Percentiles rank a stretch among this genome's conserved stretches.
These are phyloP conservation scores for Trametes sp. DNA, from an alignment of 1,284 basidiomycete species.

Conservation along the genomic window DNA sequence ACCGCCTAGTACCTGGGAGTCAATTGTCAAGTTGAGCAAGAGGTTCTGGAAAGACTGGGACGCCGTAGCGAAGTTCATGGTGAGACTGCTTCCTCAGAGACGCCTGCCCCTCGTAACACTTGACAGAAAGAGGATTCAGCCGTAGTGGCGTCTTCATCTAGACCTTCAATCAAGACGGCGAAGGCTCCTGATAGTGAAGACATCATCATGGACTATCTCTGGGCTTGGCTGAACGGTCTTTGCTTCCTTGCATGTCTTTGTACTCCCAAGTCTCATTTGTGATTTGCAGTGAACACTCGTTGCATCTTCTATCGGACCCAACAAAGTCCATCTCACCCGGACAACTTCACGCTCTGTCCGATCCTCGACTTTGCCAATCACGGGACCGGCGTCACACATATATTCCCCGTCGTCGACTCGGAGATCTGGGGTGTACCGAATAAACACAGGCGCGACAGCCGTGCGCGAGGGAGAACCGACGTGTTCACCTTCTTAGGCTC, in stretches of 20 bases:
- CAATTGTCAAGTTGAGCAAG: slow-evolving; percentile 29
- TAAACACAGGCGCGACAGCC: slow-evolving; percentile 33
- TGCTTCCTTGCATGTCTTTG: slow-evolving; percentile 21
- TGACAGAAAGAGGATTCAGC: slow-evolving; percentile 21
- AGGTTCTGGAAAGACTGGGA: slow-evolving; percentile 71
- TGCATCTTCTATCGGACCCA: slow-evolving; percentile 82
- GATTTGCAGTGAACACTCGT: slow-evolving; percentile 80
- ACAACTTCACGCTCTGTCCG: slow-evolving; percentile 87
- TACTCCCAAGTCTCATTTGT: slow-evolving; percentile 18
- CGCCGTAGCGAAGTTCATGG: slow-evolving; percentile 56
- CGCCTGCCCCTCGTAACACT: slow-evolving; percentile 4
- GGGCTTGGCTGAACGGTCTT: slow-evolving; percentile 89
- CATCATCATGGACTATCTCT: slow-evolving; percentile 59
- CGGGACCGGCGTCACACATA: slow-evolving; percentile 47
- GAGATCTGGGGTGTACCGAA: slow-evolving; percentile 40
- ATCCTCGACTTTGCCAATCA: slow-evolving; percentile 91
- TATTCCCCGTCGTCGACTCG: slow-evolving; percentile 50
- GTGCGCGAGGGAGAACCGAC: background rate
- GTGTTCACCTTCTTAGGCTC: slow-evolving; percentile 66
- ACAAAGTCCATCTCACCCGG: slow-evolving; percentile 56
- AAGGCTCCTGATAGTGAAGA: slow-evolving; percentile 12
- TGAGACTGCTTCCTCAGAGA: slow-evolving; percentile 39
- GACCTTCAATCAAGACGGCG: slow-evolving; percentile 11
- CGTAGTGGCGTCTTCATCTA: slow-evolving; percentile 26
- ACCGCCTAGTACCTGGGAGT: slow-evolving; percentile 45